These are phyloP conservation scores for Lecanicillium sp. DNA, from an alignment of 2,329 filamentous ascomycete species.

Conservation along the genomic window DNA sequence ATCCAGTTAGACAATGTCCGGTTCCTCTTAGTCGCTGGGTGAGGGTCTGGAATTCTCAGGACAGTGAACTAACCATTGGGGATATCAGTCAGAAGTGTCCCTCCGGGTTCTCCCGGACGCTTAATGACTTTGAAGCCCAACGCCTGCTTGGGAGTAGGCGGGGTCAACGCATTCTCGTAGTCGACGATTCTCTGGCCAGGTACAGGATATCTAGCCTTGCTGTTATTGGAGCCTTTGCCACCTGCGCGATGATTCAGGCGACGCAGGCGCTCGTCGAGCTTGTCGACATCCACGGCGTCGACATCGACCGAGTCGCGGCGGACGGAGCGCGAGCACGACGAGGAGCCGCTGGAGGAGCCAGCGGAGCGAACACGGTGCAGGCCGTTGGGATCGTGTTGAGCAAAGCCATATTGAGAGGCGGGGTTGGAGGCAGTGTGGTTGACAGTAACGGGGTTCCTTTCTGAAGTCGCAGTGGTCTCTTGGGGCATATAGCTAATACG, in stretches of 20 bases:
- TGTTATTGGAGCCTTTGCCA: constrained; percentile 16
- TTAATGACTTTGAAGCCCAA: constrained; percentile 50
- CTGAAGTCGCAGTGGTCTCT: constrained; percentile 42
- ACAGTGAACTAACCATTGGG: constrained; percentile 68
- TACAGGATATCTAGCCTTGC: constrained; percentile 15
- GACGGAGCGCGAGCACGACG: constrained; percentile 25
- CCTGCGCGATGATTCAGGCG: constrained; percentile 40
- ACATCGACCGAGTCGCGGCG: constrained; percentile 22
- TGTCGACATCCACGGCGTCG: constrained; percentile 33
- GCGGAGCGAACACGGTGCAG: constrained; percentile 22
- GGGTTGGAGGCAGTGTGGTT: constrained; percentile 22
- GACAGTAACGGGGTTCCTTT: constrained; percentile 30
- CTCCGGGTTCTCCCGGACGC: constrained; percentile 30
- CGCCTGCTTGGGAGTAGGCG: constrained; percentile 36
- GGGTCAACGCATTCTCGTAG: constrained; percentile 52
- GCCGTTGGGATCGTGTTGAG: constrained; percentile 33
- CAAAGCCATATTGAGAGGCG: constrained; percentile 51
- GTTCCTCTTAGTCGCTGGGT: no score
- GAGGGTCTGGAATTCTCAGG: background rate
- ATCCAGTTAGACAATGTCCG: constrained; percentile 8
- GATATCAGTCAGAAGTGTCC: constrained; percentile 48
- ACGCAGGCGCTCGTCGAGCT: constrained; percentile 42
- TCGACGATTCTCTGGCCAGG: constrained; percentile 49
- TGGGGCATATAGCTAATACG: constrained; percentile 56
- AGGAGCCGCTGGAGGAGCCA: constrained; percentile 27